phyloP scores from a whole-genome alignment of 2,329 filamentous ascomycete species.

The Aureobasidium sp. region DNA sequence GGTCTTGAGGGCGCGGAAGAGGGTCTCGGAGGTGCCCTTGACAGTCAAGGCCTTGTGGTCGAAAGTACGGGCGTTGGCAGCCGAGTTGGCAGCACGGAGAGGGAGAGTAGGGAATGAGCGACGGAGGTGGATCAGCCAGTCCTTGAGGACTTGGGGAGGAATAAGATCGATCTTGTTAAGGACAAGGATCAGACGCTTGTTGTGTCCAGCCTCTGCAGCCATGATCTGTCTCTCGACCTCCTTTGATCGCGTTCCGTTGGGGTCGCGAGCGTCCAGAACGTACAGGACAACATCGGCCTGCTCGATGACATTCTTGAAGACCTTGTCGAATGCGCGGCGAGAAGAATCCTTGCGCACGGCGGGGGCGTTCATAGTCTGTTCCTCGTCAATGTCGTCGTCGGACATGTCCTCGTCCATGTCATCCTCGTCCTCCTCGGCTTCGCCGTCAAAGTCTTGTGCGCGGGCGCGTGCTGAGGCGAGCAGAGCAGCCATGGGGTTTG shows the following conservation, averaged over 20 bases:
- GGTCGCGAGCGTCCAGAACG: slow-evolving; percentile 85
- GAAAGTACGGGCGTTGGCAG: slow-evolving; percentile 81
- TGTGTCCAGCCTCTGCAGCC: slow-evolving; percentile 65
- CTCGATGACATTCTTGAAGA: slow-evolving; percentile 89
- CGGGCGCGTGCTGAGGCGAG: slow-evolving; percentile 74
- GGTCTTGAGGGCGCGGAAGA: slow-evolving; percentile 84
- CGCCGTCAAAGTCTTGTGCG: slow-evolving; percentile 62
- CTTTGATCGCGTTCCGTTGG: slow-evolving; percentile 80
- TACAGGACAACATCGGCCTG: slow-evolving; percentile 86
- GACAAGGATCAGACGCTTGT: slow-evolving; percentile 82
- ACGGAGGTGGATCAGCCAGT: slow-evolving; percentile 76
- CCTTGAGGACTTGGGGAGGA: slow-evolving; percentile 70
- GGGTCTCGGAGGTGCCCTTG: slow-evolving; percentile 72
- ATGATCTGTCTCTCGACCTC: slow-evolving; percentile 87
- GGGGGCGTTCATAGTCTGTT: slow-evolving; percentile 27
- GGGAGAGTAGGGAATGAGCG: slow-evolving; percentile 88
- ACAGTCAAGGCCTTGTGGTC: slow-evolving; percentile 86
- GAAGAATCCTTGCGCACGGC: slow-evolving; percentile 51
- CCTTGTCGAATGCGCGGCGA: slow-evolving; percentile 84
- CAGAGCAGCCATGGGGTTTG: slow-evolving; percentile 88
- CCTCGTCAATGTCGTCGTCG: slow-evolving; percentile 43
- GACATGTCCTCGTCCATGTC: slow-evolving; percentile 43
- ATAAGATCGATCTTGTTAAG: slow-evolving; percentile 95
- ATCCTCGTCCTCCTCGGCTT: slow-evolving; percentile 49
- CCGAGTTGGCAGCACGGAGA: slow-evolving; percentile 72